phyloP scores from a whole-genome alignment of 2,329 filamentous ascomycete genomes.

The Cordyceps tenuipes region DNA sequence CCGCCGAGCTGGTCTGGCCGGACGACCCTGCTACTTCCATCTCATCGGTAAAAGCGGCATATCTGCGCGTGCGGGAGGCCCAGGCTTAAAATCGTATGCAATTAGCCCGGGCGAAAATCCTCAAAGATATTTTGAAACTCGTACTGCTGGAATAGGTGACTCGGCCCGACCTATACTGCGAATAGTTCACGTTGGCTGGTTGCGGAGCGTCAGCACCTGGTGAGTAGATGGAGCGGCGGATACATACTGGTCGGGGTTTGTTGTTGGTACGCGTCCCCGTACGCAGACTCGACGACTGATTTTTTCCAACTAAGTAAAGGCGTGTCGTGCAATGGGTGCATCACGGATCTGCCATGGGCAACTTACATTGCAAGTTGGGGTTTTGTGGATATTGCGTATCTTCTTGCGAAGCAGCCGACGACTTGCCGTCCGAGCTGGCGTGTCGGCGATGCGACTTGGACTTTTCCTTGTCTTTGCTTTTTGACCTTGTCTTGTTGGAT shows the following conservation, averaged over 20 bases:
- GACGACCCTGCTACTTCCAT: background rate
- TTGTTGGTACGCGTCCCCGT: background rate
- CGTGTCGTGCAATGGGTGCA: background rate
- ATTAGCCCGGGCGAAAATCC: background rate
- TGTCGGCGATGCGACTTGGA: conserved; percentile 8
- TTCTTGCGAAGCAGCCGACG: background rate
- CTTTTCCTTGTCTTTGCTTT: conserved; percentile 7
- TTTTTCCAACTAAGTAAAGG: background rate
- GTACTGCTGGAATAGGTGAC: background rate
- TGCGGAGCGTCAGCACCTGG: background rate
- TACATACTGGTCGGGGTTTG: background rate
- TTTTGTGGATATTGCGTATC: background rate
- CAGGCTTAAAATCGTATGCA: background rate
- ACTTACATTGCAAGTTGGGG: background rate
- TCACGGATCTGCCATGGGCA: background rate
- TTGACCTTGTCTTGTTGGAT: conserved; percentile 6
- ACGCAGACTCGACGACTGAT: background rate
- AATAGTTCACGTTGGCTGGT: background rate
- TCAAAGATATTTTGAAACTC: background rate
- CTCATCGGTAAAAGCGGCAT: background rate
- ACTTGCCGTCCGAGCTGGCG: conserved; percentile 1
- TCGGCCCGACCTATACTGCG: background rate
- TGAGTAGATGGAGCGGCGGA: background rate
- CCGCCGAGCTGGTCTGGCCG: background rate
- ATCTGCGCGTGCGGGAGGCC: background rate